Conservation (phyloP, 2,329 filamentous ascomycete species). For the Lithohypha guttulata region DNA sequence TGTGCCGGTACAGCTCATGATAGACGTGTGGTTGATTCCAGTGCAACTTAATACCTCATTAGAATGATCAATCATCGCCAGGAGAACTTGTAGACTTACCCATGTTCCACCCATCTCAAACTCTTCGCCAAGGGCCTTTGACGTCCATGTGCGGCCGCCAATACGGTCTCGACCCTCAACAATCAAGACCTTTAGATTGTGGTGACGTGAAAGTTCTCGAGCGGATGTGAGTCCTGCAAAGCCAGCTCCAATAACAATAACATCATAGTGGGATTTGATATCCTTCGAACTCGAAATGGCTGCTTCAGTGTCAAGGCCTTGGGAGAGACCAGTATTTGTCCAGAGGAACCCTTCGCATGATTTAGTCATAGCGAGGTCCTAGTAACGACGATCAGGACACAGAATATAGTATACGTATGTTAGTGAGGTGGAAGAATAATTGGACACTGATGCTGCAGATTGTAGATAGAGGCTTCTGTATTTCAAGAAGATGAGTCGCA, state of each 20-base stretch:
- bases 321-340: background rate
- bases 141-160: conserved; percentile 34
- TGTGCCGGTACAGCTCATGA: conserved; percentile 24
- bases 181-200: conserved; percentile 22
- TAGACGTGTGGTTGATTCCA: conserved; percentile 27
- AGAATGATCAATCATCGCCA: background rate
- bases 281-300: background rate
- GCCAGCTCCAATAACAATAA: conserved; percentile 27
- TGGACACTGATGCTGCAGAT: no score
- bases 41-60: conserved; percentile 22
- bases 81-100: conserved; percentile 14
- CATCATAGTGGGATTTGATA: conserved; percentile 21
- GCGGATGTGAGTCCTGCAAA: conserved; percentile 26
- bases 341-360: conserved; percentile 7
- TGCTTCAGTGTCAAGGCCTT: conserved; percentile 14
- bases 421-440: no score
- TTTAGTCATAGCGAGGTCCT: conserved; percentile 1
- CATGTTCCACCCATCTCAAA: conserved; percentile 37
- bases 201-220: conserved; percentile 22
- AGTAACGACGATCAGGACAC: no score
- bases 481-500: no score
- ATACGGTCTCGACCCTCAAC: conserved; percentile 34
- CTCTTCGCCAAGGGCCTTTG: conserved; percentile 25
- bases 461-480: no score
- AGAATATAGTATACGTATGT: no score